These are phyloP conservation scores for Dissoconium aciculare DNA, from an alignment of 2,329 filamentous ascomycete species.

Conservation along the genomic window DNA sequence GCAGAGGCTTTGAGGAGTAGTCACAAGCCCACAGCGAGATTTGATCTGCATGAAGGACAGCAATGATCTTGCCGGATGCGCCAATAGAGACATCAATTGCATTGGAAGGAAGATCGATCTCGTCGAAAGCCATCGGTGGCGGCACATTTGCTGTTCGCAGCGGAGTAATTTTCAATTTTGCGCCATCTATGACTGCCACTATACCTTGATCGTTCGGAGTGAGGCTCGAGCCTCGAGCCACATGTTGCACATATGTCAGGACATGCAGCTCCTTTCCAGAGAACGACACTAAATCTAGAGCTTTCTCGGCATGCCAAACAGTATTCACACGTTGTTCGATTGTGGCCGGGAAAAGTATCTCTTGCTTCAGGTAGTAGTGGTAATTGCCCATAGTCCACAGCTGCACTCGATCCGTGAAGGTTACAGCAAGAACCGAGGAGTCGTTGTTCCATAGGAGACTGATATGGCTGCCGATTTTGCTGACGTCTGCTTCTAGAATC, in stretches of 20 bases:
- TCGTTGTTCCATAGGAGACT: conserved; percentile 76
- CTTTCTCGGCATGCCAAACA: conserved; percentile 73
- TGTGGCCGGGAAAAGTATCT: conserved; percentile 37
- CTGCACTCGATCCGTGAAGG: conserved; percentile 59
- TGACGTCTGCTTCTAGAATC: conserved; percentile 43
- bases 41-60: conserved; percentile 51
- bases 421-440: conserved; percentile 78
- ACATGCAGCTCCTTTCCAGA: conserved; percentile 3
- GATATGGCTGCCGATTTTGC: conserved; percentile 43
- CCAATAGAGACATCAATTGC: conserved; percentile 64
- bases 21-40: conserved; percentile 59
- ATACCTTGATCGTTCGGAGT: conserved; percentile 39
- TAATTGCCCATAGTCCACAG: conserved; percentile 97
- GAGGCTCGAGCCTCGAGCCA: conserved; percentile 51
- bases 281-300: conserved; percentile 43
- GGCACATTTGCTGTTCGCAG: conserved; percentile 72
- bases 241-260: conserved; percentile 53
- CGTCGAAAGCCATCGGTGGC: conserved; percentile 79
- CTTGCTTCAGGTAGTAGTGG: conserved; percentile 94
- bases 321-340: conserved; percentile 1
- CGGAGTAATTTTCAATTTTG: conserved; percentile 67
- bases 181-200: conserved; percentile 74
- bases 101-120: conserved; percentile 47
- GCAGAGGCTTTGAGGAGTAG: conserved; percentile 37
- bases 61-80: conserved; percentile 48